Evolutionary conservation across 2,329 filamentous ascomycete genomes (phyloP), one percentile per base, ranked within the genome.

Genomic region (Endothia cerciana): DNA sequence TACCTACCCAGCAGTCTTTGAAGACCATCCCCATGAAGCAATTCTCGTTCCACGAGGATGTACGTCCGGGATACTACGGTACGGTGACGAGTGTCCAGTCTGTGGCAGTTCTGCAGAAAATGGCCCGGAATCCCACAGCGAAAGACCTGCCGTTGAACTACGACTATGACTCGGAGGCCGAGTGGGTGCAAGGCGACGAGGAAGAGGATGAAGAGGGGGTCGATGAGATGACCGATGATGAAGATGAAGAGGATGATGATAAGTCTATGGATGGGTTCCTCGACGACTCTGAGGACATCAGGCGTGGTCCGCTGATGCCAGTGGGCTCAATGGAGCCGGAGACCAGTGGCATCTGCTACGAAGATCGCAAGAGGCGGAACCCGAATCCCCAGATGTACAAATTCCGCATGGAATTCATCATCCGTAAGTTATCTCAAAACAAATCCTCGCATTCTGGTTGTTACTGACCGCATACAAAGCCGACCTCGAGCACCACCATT

Each of bases 191-290:
- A 73, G 91, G 93, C 65, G 85, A 89, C 68, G 84, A 87, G 63
- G 86, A 87, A 38, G 90, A 90, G 33, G 90, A 91, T 53, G 88
- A 91, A 60, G 84, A 92, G 3, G 88, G 87, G 17, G 49, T 68
- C 13, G 65, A 65, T 15, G 85, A 89, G 2, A 81, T 89, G 33
- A 89, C 91, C 25, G 89, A 91, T 10, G 86, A 85, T 79, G 93
- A 85, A 81, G 94, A 85, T n/a, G 81, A 82, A 45, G 69, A 82
- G 0, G 90, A 91, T 65, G 90, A 88, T n/a, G 91, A 92, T 19
- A 91, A 92, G 69, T 93, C 96, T 67, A 91, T 97, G 89, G 92
- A 93, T 4, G 94, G 89, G 22, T 97, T 97, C 73, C 82, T 97
- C 1, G 94, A 97, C 71, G 92, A 96, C 72, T 92, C 92, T 6